Base-by-base conservation (phyloP, 2,329 filamentous ascomycete genomes). In the Thielaviopsis euricoi region DNA sequence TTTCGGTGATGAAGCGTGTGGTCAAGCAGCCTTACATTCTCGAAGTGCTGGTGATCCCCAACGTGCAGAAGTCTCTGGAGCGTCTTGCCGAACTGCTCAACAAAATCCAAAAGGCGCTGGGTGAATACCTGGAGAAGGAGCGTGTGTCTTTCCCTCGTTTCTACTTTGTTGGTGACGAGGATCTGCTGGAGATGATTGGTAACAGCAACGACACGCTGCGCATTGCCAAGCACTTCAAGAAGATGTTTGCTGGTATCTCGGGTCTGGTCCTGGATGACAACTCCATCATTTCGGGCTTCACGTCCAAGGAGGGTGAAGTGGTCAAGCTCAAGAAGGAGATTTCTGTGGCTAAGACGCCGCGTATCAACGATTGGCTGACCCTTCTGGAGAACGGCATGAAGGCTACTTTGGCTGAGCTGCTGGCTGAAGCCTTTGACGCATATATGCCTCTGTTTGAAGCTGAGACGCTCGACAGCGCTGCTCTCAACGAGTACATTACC, bases 1-100 rank as follows among this genome's bases (percentile, higher is more conserved):
- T 95, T 67, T 83, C 89, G n/a, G 89, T 98, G 48, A 95, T 99
- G 88, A 97, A 97, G 75, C 98, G 97, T 70, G 93, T 97, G 51
- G 91, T 94, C 73, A 95, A 95, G 69, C 90, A 91, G 56, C 91
- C 93, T 0, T 93, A 90, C 65, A 89, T 98, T 6, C 80, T 99
- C 52, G 94, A 98, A 68, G 91, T 98, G 1, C 82, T 99, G 58
- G 89, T 89, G 63, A 98, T 99, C 59, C 86, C 89, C 12, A 93
- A 93, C 53, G 89, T 95, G 0, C 93, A 98, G 66, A 95, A 95
- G 69, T 95, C 90, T 1, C 74, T 99, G 6, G 94, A 98, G 72
- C 85, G 93, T 64, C 77, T 99, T 56, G 91, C 91, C n/a, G 93
- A 98, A 68, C 77, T 97, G 64, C 79, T 99, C 59, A 95, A 95